Conservation (phyloP, 2,329 filamentous ascomycete genomes). For the Colletotrichum limetticola region DNA sequence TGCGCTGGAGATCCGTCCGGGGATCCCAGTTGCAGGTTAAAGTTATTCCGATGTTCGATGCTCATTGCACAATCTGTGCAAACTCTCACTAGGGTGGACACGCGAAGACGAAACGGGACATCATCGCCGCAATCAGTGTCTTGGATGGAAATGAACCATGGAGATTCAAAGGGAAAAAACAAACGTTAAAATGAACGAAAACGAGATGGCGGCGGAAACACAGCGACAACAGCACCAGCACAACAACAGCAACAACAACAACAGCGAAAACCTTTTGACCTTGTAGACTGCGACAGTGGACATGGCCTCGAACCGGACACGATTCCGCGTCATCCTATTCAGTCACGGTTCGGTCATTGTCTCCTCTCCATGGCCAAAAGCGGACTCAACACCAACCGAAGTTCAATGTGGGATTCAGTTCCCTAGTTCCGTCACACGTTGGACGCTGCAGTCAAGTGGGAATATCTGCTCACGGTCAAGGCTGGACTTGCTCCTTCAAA, state of each 20-base stretch:
- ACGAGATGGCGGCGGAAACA: neutral
- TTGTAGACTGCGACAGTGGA: slow-evolving; percentile 5
- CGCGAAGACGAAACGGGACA: slow-evolving; percentile 10
- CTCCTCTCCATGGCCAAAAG: neutral
- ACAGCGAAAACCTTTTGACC: neutral
- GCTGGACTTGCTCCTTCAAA: neutral
- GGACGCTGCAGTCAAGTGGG: slow-evolving; percentile 24
- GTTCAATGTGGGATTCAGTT: neutral
- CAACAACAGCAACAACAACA: no score
- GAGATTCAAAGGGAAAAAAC: neutral
- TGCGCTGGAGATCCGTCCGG: slow-evolving; percentile 17
- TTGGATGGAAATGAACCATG: slow-evolving; percentile 20
- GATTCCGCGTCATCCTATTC: slow-evolving; percentile 15
- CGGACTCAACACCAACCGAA: slow-evolving; percentile 7
- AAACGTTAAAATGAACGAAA: neutral
- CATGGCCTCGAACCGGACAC: neutral
- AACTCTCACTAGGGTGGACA: neutral
- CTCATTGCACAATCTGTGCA: neutral
- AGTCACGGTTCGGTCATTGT: slow-evolving; percentile 18
- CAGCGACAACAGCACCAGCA: neutral
- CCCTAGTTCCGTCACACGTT: slow-evolving; percentile 5
- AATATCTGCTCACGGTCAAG: slow-evolving; percentile 6
- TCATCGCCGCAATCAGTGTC: slow-evolving; percentile 7
- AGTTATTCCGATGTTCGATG: slow-evolving; percentile 1
- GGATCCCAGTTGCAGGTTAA: slow-evolving; percentile 17